These are phyloP conservation scores for Lachnellula occidentalis DNA, from an alignment of 2,329 filamentous ascomycete species.

Conservation along the genomic window DNA sequence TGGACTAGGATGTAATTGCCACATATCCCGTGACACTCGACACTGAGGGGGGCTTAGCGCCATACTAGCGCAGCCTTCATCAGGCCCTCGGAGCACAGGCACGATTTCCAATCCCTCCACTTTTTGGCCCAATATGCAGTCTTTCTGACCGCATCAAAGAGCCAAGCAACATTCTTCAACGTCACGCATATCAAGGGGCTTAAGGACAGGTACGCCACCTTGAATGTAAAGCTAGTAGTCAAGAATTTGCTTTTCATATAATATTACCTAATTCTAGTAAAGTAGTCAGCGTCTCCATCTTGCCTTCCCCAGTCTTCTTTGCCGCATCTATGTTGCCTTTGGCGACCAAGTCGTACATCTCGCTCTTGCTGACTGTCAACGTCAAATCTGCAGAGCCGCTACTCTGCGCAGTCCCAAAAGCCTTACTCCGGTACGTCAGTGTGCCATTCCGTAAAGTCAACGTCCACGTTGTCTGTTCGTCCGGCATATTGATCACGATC, in stretches of 20 bases:
- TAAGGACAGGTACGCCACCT: background rate
- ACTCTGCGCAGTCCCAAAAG: background rate
- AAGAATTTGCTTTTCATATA: background rate
- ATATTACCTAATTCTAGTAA: background rate
- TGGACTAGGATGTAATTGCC: too few relatives aligned
- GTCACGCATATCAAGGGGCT: background rate
- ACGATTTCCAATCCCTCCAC: too few relatives aligned
- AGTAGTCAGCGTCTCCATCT: background rate
- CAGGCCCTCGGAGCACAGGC: too few relatives aligned
- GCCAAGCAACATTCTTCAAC: background rate
- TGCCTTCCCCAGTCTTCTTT: background rate
- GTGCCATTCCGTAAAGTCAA: background rate
- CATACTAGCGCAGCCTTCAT: too few relatives aligned
- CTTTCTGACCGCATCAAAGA: too few relatives aligned
- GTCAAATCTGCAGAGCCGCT: background rate
- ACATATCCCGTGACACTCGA: too few relatives aligned
- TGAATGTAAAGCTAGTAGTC: background rate
- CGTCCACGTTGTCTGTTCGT: background rate
- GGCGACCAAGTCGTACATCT: background rate
- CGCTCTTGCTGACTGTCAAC: background rate
- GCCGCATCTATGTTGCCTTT: background rate
- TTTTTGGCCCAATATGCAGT: too few relatives aligned
- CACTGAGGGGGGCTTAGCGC: too few relatives aligned
- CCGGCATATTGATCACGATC: background rate
- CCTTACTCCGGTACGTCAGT: background rate